phyloP scores from a whole-genome alignment of 805 yeast genomes.

The Barnettozyma siamensis region DNA sequence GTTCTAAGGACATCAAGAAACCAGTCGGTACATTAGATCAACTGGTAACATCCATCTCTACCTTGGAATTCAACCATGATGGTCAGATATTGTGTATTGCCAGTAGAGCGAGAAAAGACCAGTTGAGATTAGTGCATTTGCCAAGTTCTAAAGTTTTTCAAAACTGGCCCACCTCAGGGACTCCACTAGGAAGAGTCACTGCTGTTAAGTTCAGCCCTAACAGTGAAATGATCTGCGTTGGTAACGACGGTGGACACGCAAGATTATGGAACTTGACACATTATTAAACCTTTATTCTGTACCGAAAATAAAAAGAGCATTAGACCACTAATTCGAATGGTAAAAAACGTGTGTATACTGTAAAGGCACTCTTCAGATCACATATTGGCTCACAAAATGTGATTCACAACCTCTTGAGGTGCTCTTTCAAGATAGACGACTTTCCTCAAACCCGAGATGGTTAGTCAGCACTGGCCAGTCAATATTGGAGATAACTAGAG shows the following conservation, averaged over 20 bases:
- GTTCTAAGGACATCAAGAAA: conserved; percentile 32
- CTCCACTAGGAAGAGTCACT: conserved; percentile 94
- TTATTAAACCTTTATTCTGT: conserved; percentile 35
- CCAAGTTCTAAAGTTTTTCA: conserved; percentile 82
- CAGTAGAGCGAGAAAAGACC: conserved; percentile 78
- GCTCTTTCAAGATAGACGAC: too few species aligned
- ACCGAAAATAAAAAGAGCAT: background rate
- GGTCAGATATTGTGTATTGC: conserved; percentile 88
- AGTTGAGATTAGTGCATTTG: conserved; percentile 78
- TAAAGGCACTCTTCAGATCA: too few species aligned
- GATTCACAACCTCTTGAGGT: too few species aligned
- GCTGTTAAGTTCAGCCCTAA: conserved; percentile 72
- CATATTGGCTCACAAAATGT: too few species aligned
- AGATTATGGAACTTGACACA: conserved; percentile 87
- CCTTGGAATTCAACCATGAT: conserved; percentile 70
- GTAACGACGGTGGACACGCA: conserved; percentile 86
- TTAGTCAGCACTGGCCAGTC: too few species aligned
- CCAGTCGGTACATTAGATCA: conserved; percentile 70
- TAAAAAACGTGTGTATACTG: too few species aligned
- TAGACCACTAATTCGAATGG: too few species aligned
- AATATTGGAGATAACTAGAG: too few species aligned
- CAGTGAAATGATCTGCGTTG: conserved; percentile 79
- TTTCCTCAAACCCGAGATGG: too few species aligned
- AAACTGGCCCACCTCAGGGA: conserved; percentile 97
- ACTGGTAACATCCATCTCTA: conserved; percentile 73